Evolutionary conservation across 192 early-diverging fungal species (phyloP).

Genomic region (Podila verticillata): DNA sequence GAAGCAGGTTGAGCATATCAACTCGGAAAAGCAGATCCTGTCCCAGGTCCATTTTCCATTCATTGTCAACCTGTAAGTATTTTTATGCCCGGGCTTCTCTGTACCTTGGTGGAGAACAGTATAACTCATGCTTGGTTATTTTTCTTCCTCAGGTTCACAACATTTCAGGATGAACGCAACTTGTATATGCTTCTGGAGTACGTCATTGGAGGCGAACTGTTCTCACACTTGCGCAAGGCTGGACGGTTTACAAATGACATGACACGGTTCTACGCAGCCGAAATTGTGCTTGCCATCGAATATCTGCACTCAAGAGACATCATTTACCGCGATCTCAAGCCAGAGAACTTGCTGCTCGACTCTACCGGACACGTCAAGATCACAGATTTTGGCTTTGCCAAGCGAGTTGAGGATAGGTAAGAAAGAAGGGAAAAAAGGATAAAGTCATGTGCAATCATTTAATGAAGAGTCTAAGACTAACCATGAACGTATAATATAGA

Average conservation of each 20-base stretch:
- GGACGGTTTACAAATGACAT: constrained; percentile 95
- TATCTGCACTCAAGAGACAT: constrained; percentile 94
- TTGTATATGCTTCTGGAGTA: constrained; percentile 98
- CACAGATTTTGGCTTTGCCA: constrained; percentile 98
- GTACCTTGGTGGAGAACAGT: background rate
- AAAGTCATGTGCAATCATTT: background rate
- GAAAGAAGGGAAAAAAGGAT: background rate
- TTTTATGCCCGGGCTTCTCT: background rate
- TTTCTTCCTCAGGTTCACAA: constrained; percentile 74
- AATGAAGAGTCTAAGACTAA: background rate
- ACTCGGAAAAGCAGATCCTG: constrained; percentile 84
- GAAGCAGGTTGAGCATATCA: constrained; percentile 89
- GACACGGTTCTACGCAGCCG: constrained; percentile 94
- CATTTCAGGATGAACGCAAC: constrained; percentile 94
- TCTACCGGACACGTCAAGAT: constrained; percentile 94
- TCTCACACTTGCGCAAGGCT: constrained; percentile 92
- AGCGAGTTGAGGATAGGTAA: constrained; percentile 77
- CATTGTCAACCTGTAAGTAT: constrained; percentile 79
- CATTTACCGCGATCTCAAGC: constrained; percentile 97
- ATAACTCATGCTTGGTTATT: background rate
- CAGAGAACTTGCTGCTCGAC: constrained; percentile 89
- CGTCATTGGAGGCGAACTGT: constrained; percentile 95
- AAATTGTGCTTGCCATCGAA: constrained; percentile 95
- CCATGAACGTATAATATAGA: constrained; percentile 60
- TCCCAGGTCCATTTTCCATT: constrained; percentile 81